Evolutionary conservation across 345 rosid species (phyloP).

Genomic region (Anacardium occidentale): DNA sequence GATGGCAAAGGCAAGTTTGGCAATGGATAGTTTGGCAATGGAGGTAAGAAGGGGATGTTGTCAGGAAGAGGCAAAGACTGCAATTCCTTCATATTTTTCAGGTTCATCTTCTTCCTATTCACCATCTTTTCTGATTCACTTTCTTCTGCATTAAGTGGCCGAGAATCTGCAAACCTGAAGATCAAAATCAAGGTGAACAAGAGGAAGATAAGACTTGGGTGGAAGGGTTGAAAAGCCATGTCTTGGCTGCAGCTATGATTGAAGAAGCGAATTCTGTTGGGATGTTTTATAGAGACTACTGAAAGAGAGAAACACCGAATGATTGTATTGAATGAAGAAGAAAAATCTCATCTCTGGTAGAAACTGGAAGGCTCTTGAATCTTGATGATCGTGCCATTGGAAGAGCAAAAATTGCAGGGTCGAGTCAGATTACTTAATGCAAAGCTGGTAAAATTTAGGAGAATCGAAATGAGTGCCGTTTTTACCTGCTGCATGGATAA

Average conservation of each 20-base stretch:
- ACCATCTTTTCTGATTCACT: background rate
- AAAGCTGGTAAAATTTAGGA: background rate
- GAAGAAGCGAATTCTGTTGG: background rate
- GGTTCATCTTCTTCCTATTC: background rate
- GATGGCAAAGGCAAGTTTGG: background rate
- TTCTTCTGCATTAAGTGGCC: background rate
- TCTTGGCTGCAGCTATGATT: background rate
- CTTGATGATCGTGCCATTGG: too few relatives aligned
- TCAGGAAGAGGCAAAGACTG: background rate
- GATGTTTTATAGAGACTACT: background rate
- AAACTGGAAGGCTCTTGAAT: too few relatives aligned
- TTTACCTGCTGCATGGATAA: background rate
- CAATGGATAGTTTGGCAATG: background rate
- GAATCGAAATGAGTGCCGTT: background rate
- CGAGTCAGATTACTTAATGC: background rate
- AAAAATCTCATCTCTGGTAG: background rate
- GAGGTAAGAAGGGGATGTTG: too few relatives aligned
- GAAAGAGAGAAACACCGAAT: background rate
- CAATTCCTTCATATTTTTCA: background rate
- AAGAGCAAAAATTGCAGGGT: too few relatives aligned
- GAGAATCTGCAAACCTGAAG: background rate
- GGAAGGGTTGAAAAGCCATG: slow-evolving; percentile 1
- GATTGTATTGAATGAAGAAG: background rate
- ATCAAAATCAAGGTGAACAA: background rate
- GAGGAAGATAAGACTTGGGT: background rate